Evolutionary conservation across 495 filamentous ascomycete genomes (phyloP).

Genomic region (Xylaria castorea): DNA sequence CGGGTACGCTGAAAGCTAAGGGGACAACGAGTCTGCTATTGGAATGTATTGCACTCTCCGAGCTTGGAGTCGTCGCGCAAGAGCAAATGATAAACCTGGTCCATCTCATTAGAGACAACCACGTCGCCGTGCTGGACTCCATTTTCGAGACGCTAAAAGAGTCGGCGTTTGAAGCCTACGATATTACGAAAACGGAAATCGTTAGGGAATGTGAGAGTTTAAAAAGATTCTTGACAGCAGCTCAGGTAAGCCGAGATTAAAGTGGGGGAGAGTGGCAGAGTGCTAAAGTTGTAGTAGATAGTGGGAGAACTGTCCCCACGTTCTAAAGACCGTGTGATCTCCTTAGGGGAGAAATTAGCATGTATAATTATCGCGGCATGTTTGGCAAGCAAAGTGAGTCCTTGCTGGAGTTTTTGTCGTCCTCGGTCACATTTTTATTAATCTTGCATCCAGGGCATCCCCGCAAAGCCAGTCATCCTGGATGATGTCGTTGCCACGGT

Average conservation of each 20-base stretch:
- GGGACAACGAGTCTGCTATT: constrained; percentile 47
- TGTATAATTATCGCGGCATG: constrained; percentile 46
- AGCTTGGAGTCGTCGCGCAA: constrained; percentile 35
- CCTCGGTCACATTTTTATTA: not conserved
- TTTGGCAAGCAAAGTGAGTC: constrained; percentile 43
- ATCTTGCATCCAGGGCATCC: constrained; percentile 36
- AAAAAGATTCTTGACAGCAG: constrained; percentile 43
- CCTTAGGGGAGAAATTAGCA: constrained; percentile 47
- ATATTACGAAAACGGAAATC: constrained; percentile 35
- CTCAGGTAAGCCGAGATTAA: constrained; percentile 37
- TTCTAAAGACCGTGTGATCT: constrained; percentile 47
- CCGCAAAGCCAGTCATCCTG: constrained; percentile 42
- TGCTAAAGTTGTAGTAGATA: constrained; percentile 35
- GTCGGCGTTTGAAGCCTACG: constrained; percentile 28
- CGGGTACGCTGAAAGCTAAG: constrained; percentile 40
- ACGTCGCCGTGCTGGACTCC: constrained; percentile 37
- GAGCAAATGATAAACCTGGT: constrained; percentile 42
- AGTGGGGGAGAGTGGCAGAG: not conserved
- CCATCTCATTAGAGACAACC: constrained; percentile 43
- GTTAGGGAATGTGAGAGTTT: constrained; percentile 46
- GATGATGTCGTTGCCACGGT: constrained; percentile 46
- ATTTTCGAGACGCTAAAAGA: constrained; percentile 28
- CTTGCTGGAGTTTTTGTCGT: not conserved
- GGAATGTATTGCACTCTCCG: constrained; percentile 44
- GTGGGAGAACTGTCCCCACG: constrained; percentile 47